Percentiles rank a stretch among this genome's conserved stretches.
Conservation (phyloP, 352 stramenopile species). For the Proteromonas lacertae region DNA sequence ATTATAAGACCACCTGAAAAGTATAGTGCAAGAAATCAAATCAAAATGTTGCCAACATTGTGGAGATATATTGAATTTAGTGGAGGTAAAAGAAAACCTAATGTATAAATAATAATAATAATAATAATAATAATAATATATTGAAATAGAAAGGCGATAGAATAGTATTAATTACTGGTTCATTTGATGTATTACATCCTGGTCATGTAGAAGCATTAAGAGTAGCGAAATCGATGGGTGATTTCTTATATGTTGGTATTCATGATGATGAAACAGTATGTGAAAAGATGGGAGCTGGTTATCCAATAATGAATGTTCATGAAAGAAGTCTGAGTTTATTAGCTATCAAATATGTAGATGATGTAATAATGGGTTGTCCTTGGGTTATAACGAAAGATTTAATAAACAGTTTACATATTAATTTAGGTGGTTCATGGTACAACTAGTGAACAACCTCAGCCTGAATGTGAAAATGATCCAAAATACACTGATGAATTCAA, state of each 20-base stretch:
- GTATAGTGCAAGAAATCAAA: too few species aligned
- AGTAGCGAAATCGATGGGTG: conserved; percentile 19
- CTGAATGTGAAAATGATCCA: too few species aligned
- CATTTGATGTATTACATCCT: conserved; percentile 94
- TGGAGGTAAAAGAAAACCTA: too few species aligned
- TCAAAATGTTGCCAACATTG: too few species aligned
- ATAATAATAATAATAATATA: too few species aligned
- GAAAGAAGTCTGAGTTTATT: conserved; percentile 79
- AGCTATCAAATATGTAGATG: conserved; percentile 74
- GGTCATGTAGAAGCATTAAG: conserved; percentile 81
- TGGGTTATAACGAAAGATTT: conserved; percentile 38
- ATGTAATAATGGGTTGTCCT: conserved; percentile 86
- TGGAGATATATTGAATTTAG: too few species aligned
- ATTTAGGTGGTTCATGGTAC: too few species aligned
- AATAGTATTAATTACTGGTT: conserved; percentile 86
- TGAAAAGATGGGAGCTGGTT: conserved; percentile 26
- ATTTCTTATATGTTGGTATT: conserved; percentile 80
- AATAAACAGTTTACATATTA: background rate
- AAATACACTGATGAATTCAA: too few species aligned
- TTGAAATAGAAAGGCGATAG: conserved; percentile 34
- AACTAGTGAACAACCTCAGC: too few species aligned
- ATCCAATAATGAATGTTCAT: conserved; percentile 91
- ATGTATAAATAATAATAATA: too few species aligned
- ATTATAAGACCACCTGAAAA: too few species aligned
- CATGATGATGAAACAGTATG: conserved; percentile 49